These are phyloP conservation scores for Hyphopichia fennica DNA, from an alignment of 1,139 yeast genomes.

Conservation along the genomic window DNA sequence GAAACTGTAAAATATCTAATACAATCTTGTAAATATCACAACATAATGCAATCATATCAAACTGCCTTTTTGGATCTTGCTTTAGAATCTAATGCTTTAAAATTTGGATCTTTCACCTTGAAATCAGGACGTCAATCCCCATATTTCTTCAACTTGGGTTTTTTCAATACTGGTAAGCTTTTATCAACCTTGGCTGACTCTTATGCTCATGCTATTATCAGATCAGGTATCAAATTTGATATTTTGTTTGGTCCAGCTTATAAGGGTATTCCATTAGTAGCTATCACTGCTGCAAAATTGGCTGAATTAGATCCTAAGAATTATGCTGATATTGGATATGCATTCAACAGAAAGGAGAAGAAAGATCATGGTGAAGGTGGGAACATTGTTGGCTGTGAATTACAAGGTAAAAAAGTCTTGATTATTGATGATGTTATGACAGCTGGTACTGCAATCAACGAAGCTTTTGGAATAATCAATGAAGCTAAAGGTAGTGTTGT, in stretches of 20 bases:
- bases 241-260: slow-evolving; percentile 96
- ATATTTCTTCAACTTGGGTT: slow-evolving; percentile 92
- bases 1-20: not conserved
- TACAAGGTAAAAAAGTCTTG: slow-evolving; percentile 69
- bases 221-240: slow-evolving; percentile 80
- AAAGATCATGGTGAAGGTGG: slow-evolving; percentile 99
- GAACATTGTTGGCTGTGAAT: slow-evolving; percentile 78
- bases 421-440: slow-evolving; percentile 97
- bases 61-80: slow-evolving; percentile 77
- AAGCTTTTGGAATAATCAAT: slow-evolving; percentile 80
- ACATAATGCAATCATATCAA: slow-evolving; percentile 47
- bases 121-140: slow-evolving; percentile 96
- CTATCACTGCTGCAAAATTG: slow-evolving; percentile 86
- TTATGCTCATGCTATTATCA: slow-evolving; percentile 84
- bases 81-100: slow-evolving; percentile 74
- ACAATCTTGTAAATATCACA: too few species aligned
- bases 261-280: slow-evolving; percentile 95
- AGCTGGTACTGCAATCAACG: slow-evolving; percentile 97
- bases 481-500: slow-evolving; percentile 71
- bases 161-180: slow-evolving; percentile 77
- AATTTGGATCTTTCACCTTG: slow-evolving; percentile 84
- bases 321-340: slow-evolving; percentile 63
- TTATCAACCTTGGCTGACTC: slow-evolving; percentile 80
- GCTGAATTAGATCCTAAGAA: slow-evolving; percentile 86
- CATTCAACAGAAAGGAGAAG: slow-evolving; percentile 87